Base-by-base conservation (phyloP, 331 rosid species). In the Dryas integrifolia region DNA sequence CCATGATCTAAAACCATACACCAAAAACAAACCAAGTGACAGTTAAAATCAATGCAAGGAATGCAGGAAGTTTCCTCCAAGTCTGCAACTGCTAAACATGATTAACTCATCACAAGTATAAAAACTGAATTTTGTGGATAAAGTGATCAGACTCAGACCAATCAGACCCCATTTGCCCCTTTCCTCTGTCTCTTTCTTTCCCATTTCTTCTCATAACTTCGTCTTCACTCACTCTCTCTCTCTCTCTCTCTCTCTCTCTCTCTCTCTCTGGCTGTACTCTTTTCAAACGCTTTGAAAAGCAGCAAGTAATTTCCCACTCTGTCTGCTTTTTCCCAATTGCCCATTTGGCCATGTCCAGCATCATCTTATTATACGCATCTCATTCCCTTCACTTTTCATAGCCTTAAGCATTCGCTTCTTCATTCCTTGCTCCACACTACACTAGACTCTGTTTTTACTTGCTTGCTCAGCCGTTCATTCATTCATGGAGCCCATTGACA, bases 201-300 rank as follows among this genome's bases (percentile, higher is more conserved):
- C 24, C 65, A 0, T 5, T 59, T 39, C 65, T 70, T 18, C 64
- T 14, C 14, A 10, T 62, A 43, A 39, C 71, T 72, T 72, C 69
- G 16, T 63, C 85, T 9, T 15, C 62, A 45, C 75, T 48, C 70
- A 15, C 74, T 67, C 65, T 48, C 79, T 62, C 61, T 44, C 24
- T 21, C 24, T 21, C 16, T 7, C 30, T 73, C 35, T 55, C 26
- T 70, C 59, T 72, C 82, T 80, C 80, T 78, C 81, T 68, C 73
- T 61, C 68, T 35, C 8, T 60, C 18, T 38, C 35, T 30, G 30
- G 59, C 41, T 15, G 70, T 38, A 59, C 12, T 75, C 55, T 45
- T 59, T 67, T 72, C 56, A 67, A 73, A 79, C 71, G 78, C 79
- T 81, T 81, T 3, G 26, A 77, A 81, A 77, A 56, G 38, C 72